These are phyloP conservation scores for Russula foetens DNA, from an alignment of 768 basidiomycete genomes.

Conservation along the genomic window DNA sequence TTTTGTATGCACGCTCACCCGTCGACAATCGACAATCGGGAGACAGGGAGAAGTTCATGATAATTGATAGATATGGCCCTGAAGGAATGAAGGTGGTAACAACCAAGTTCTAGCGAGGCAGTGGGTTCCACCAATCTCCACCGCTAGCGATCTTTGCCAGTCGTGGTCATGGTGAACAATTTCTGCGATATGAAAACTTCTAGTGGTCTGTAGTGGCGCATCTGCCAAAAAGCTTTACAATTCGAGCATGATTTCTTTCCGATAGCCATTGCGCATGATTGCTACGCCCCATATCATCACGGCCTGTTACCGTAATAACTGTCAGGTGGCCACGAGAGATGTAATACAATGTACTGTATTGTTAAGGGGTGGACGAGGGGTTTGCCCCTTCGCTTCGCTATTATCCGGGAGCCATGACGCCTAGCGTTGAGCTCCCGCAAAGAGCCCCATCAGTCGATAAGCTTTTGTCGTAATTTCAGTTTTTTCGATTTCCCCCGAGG, in stretches of 20 bases:
- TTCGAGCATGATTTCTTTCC: conserved; percentile 27
- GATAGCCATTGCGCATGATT: conserved; percentile 26
- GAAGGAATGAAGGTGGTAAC: not conserved
- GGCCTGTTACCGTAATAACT: conserved; percentile 19
- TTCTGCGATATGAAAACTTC: not conserved
- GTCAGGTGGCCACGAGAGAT: not conserved
- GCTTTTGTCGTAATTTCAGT: not conserved
- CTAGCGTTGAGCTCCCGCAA: not conserved
- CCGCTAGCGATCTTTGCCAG: not conserved
- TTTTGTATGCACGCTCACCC: not conserved
- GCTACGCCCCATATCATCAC: conserved; percentile 29
- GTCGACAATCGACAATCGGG: not conserved
- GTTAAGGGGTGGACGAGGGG: not conserved
- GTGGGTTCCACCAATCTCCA: not conserved
- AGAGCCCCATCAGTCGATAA: not conserved
- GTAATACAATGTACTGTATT: not conserved
- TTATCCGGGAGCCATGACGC: not conserved
- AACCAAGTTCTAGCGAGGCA: not conserved
- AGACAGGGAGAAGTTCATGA: too few species aligned
- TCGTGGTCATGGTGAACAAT: not conserved
- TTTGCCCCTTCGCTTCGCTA: not conserved
- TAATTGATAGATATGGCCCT: not conserved
- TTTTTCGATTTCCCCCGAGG: not conserved
- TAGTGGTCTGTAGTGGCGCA: conserved; percentile 23
- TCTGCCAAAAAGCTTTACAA: conserved; percentile 32